Base-by-base conservation (phyloP, 2,329 filamentous ascomycete species). In the Pseudogymnoascus sp. region DNA sequence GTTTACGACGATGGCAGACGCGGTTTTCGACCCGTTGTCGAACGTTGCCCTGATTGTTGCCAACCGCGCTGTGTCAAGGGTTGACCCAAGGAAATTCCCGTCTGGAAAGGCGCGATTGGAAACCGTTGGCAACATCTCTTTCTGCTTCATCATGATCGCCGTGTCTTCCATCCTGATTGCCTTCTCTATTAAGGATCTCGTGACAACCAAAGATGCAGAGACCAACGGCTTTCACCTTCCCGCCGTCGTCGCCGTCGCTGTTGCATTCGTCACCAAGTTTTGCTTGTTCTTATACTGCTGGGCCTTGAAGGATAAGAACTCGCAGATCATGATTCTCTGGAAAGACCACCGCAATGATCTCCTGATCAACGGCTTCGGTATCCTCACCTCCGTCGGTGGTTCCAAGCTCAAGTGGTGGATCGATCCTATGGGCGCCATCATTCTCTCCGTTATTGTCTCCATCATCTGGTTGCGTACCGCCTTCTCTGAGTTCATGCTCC, bases 261-360 rank as follows among this genome's bases (percentile, higher is more conserved):
- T 91, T 60, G 95, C 95, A 7, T 97, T 97, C 72, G 77, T 74
- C 31, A 96, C 93, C 21, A 97, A 99, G 74, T 79, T 97, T 14
- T 72, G 70, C 4, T 82, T 97, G 0, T 97, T 97, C 75, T 70
- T 96, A 25, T 97, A 97, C 79, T 97, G 95, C 78, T 97, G 89
- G 86, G 86, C 90, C 4, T 77, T 97, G 70, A 88, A 93, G 69
- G 88, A 97, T 78, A 90, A 91, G 71, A 96, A 97, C 79, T 91
- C 87, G 65, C 93, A 97, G 75, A 86, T 97, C 67, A 85, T 89
- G 64, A 97, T 97, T 73, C 80, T 97, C 12, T 97, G 92, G 93
- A 90, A 96, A 75, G 93, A 97, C 72, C 95, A 99, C 78, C 88
- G 95, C 66, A 99, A 99, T 73, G 95, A 99, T 73, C 81, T 99